Conservation (phyloP, 2,329 filamentous ascomycete species). For the Exophiala spinifera region DNA sequence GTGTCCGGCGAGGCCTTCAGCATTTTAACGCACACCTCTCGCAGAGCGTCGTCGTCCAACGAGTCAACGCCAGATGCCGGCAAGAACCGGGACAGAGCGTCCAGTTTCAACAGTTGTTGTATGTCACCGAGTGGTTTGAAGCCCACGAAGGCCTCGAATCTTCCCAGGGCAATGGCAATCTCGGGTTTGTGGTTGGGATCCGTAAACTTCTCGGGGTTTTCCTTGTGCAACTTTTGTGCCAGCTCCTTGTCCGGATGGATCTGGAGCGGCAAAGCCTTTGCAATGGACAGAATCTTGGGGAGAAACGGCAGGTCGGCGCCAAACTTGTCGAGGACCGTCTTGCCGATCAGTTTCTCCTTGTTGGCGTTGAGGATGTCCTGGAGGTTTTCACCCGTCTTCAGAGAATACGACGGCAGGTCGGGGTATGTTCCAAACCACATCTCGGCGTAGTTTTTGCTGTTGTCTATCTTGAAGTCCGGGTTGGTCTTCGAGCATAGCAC, state of each 20-base stretch:
- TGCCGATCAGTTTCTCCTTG: constrained; percentile 62
- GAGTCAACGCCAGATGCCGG: constrained; percentile 32
- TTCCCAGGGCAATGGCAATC: constrained; percentile 67
- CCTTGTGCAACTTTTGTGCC: constrained; percentile 60
- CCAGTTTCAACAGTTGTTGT: constrained; percentile 54
- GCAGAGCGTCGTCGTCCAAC: constrained; percentile 59
- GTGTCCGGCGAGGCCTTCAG: constrained; percentile 53
- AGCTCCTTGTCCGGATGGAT: constrained; percentile 70
- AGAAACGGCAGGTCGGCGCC: constrained; percentile 67
- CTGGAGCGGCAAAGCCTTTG: constrained; percentile 71
- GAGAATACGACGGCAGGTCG: constrained; percentile 62
- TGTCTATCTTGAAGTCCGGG: constrained; percentile 61
- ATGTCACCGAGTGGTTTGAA: constrained; percentile 67
- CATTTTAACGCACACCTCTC: constrained; percentile 54
- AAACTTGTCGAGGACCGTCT: constrained; percentile 59
- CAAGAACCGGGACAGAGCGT: constrained; percentile 51
- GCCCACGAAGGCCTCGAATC: constrained; percentile 73
- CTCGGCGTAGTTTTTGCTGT: constrained; percentile 62
- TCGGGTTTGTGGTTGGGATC: constrained; percentile 78
- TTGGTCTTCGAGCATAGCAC: constrained; percentile 63
- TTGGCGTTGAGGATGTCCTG: constrained; percentile 62
- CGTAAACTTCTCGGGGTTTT: constrained; percentile 64
- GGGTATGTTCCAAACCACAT: constrained; percentile 80
- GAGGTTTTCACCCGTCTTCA: constrained; percentile 61
- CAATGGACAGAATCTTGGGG: constrained; percentile 73